Evolutionary conservation across 495 filamentous ascomycete genomes (phyloP), one percentile per base, ranked within the genome.

Genomic region (Xylaria grammica): DNA sequence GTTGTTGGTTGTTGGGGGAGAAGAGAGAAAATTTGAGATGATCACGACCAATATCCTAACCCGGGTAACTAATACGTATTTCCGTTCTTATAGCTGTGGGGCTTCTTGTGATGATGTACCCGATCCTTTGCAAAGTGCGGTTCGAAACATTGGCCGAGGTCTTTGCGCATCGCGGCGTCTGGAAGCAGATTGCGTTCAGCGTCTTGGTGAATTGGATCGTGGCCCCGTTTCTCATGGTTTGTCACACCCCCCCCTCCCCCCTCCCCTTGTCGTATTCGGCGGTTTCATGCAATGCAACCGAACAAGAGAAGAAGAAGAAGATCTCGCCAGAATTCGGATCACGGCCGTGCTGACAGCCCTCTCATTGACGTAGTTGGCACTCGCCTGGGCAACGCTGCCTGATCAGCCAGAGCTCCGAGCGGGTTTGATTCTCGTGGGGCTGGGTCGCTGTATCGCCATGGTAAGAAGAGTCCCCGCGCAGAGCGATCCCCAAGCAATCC

Each of bases 61-160:
- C n/a, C n/a, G n/a, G n/a, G n/a, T 49, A 42, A 54, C 55, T 32
- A 50, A 55, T 34, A 29, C 2, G 46, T 49, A 15, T 20, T 58
- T 29, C 24, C 10, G 24, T 53, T 44, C 50, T n/a, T 19, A 22
- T 32, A 91, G 91, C 92, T 0, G 76, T 94, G 63, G 93, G 93
- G 13, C 80, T 97, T 20, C 83, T 97, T 8, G 86, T 95, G 29
- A 97, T 96, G 92, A 97, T 97, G 93, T 96, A 96, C 69, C 93
- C 93, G 0, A 96, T 96, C 65, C 81, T 96, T 22, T 95, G 93
- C 85, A 97, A 97, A 75, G 89, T 97, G n/a, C 86, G 87, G 36
- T 96, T 86, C 75, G 94, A 97, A 74, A 84, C 82, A 0, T 76
- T 98, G 45, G 91, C 94, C 73, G 81, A 84, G 8, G 74, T 91